These are phyloP conservation scores for Globisporangium sylvaticum DNA, from an alignment of 352 stramenopile genomes.

Conservation along the genomic window DNA sequence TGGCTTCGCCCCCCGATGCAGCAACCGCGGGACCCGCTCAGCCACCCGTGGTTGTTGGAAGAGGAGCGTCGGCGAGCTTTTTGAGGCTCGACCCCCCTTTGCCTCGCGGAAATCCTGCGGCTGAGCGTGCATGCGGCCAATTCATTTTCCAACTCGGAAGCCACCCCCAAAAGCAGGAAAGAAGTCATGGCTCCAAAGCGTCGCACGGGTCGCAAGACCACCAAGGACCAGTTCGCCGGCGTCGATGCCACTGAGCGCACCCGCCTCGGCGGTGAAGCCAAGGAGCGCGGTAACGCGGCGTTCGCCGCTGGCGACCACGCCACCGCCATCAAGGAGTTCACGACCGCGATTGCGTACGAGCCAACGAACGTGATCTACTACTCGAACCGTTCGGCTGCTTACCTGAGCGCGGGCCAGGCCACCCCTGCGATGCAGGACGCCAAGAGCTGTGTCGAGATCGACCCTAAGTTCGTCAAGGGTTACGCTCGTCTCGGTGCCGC, in stretches of 20 bases:
- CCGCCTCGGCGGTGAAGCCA: slow-evolving; percentile 76
- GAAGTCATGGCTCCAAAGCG: slow-evolving; percentile 73
- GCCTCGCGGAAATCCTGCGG: slow-evolving; percentile 1
- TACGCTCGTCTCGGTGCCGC: slow-evolving; percentile 82
- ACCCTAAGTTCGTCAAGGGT: slow-evolving; percentile 84
- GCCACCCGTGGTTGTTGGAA: slow-evolving; percentile 14
- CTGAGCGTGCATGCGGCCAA: slow-evolving; percentile 4
- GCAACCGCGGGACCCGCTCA: slow-evolving; percentile 3
- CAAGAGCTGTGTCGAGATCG: slow-evolving; percentile 83
- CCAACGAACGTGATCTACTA: slow-evolving; percentile 86
- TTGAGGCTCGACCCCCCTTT: neutral
- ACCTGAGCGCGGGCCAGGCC: slow-evolving; percentile 75
- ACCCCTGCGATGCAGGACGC: slow-evolving; percentile 81
- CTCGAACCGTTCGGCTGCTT: slow-evolving; percentile 86
- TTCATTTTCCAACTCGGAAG: slow-evolving; percentile 40
- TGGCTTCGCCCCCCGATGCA: neutral
- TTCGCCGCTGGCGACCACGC: slow-evolving; percentile 74
- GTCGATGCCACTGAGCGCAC: slow-evolving; percentile 60
- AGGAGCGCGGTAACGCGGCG: slow-evolving; percentile 81
- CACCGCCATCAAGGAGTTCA: slow-evolving; percentile 88
- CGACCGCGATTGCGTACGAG: slow-evolving; percentile 81
- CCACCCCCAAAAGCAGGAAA: slow-evolving; percentile 19
- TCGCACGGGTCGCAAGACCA: slow-evolving; percentile 71
- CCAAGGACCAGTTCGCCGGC: slow-evolving; percentile 75
- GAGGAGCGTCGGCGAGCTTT: neutral